Evolutionary conservation across 75 land plant species (phyloP).

Genomic region (Picea glauca): DNA sequence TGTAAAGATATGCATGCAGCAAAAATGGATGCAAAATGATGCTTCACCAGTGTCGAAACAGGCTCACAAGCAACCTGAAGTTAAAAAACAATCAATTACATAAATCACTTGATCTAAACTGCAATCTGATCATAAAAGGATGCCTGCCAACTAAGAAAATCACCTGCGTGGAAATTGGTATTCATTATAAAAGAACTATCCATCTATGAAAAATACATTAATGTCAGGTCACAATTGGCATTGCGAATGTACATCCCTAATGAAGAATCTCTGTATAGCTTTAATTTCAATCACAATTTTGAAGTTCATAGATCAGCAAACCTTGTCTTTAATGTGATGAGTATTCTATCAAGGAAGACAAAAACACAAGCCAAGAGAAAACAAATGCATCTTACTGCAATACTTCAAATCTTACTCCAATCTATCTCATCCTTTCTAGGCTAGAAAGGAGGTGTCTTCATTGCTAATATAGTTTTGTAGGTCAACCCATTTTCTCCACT

Average conservation of each 20-base stretch:
- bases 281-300: background rate
- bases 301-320: background rate
- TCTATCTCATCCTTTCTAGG: too few species aligned
- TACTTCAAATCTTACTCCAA: too few species aligned
- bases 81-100: background rate
- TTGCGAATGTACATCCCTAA: background rate
- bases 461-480: too few species aligned
- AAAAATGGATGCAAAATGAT: constrained; percentile 73
- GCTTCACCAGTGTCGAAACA: constrained; percentile 44
- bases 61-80: constrained; percentile 54
- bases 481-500: too few species aligned
- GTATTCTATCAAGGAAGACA: too few species aligned
- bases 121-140: background rate
- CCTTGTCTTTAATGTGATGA: too few species aligned
- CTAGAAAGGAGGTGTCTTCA: too few species aligned
- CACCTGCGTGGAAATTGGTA: background rate
- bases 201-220: background rate
- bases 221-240: background rate
- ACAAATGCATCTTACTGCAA: too few species aligned
- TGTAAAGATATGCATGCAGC: constrained; percentile 69
- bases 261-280: background rate
- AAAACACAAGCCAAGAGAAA: too few species aligned
- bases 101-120: background rate
- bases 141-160: background rate
- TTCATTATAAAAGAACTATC: too few species aligned